phyloP scores from a whole-genome alignment of 768 basidiomycete species.

The Calocybe indica region DNA sequence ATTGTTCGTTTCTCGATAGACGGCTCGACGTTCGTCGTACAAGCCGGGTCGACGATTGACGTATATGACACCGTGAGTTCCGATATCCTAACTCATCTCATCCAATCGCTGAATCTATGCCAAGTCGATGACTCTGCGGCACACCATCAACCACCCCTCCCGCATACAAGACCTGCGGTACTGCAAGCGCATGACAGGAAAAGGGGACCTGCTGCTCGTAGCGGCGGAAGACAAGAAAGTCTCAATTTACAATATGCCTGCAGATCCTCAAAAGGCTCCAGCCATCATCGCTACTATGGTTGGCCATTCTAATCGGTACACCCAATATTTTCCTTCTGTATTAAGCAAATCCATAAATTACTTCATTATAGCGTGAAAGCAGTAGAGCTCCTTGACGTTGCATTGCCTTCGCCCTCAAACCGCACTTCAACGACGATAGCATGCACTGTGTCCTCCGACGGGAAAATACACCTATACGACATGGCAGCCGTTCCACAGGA shows the following conservation, averaged over 20 bases:
- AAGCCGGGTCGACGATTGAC: slow-evolving; percentile 69
- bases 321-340: slow-evolving; percentile 14
- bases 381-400: slow-evolving; percentile 58
- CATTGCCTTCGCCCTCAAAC: slow-evolving; percentile 38
- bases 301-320: slow-evolving; percentile 83
- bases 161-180: slow-evolving; percentile 85
- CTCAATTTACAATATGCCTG: slow-evolving; percentile 63
- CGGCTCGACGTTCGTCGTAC: slow-evolving; percentile 77
- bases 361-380: slow-evolving; percentile 64
- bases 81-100: not conserved
- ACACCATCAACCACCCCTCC: slow-evolving; percentile 70
- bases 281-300: slow-evolving; percentile 62
- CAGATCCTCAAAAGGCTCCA: slow-evolving; percentile 39
- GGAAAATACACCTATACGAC: slow-evolving; percentile 75
- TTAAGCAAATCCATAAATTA: not conserved
- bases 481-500: slow-evolving; percentile 26
- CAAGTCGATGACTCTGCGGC: slow-evolving; percentile 75
- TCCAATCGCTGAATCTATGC: not conserved
- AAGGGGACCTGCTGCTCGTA: slow-evolving; percentile 69
- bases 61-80: slow-evolving; percentile 70
- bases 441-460: slow-evolving; percentile 86
- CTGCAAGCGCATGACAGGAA: slow-evolving; percentile 48
- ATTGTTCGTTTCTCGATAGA: slow-evolving; percentile 82
- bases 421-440: slow-evolving; percentile 52
- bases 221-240: slow-evolving; percentile 89